These are phyloP conservation scores for Penicillium capsulatum DNA, from an alignment of 2,329 filamentous ascomycete species.

Conservation along the genomic window DNA sequence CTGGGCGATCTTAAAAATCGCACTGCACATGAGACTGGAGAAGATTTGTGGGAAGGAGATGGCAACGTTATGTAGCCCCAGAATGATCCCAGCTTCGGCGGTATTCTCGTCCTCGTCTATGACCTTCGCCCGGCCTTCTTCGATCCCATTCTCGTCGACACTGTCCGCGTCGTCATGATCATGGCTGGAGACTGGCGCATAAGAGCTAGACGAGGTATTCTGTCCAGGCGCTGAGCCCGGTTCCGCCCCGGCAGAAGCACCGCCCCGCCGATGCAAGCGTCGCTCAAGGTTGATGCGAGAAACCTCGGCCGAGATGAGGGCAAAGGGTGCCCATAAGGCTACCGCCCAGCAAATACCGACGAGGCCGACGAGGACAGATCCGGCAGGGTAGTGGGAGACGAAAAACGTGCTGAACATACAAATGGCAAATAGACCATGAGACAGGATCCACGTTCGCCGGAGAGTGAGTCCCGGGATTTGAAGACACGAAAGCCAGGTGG, in stretches of 20 bases:
- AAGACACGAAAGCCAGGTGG: slow-evolving; percentile 55
- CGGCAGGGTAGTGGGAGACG: slow-evolving; percentile 65
- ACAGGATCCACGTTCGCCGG: slow-evolving; percentile 79
- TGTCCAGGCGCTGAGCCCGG: slow-evolving; percentile 5
- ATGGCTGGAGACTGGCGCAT: slow-evolving; percentile 7
- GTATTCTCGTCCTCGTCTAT: slow-evolving; percentile 47
- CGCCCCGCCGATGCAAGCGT: slow-evolving; percentile 45
- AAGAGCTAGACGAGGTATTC: slow-evolving; percentile 6
- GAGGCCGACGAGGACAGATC: slow-evolving; percentile 72
- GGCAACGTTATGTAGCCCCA: slow-evolving; percentile 94
- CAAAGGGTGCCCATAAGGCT: slow-evolving; percentile 91
- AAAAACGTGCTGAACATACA: slow-evolving; percentile 82
- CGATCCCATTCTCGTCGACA: slow-evolving; percentile 17
- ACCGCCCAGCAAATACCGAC: slow-evolving; percentile 90
- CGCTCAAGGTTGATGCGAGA: slow-evolving; percentile 70
- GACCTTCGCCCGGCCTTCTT: slow-evolving; percentile 26
- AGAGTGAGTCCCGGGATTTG: slow-evolving; percentile 81
- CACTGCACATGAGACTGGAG: slow-evolving; percentile 76
- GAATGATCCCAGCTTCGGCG: slow-evolving; percentile 81
- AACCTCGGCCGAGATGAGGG: slow-evolving; percentile 90
- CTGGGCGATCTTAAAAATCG: slow-evolving; percentile 80
- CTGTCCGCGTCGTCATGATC: slow-evolving; percentile 1
- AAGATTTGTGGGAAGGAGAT: slow-evolving; percentile 89
- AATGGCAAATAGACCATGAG: slow-evolving; percentile 74
- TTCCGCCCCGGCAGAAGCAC: slow-evolving; percentile 7